Percentiles rank a stretch among this genome's conserved stretches.
Conservation (phyloP, 371 early-diverging fungal genomes). For the Mucor mucedo region DNA sequence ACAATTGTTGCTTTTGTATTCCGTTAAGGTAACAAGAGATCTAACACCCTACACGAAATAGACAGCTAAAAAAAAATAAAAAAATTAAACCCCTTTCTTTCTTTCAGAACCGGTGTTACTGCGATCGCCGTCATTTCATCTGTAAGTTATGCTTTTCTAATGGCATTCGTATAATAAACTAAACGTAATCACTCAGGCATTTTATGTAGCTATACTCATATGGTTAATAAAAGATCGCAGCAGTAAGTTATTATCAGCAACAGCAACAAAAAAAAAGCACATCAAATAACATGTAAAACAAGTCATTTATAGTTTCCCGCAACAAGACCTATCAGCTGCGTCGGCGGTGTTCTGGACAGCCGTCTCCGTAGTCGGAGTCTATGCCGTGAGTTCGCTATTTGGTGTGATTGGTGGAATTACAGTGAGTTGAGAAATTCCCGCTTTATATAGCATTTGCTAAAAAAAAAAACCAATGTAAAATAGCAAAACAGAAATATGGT, state of each 20-base stretch:
- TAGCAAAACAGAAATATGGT: constrained; percentile 32
- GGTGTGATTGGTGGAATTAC: constrained; percentile 29
- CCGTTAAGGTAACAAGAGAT: constrained; percentile 17
- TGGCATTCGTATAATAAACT: background rate
- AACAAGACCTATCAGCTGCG: constrained; percentile 19
- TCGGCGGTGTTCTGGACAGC: constrained; percentile 25
- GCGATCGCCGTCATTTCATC: constrained; percentile 22
- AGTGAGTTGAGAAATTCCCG: constrained; percentile 7
- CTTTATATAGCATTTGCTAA: no score
- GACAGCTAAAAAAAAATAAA: background rate
- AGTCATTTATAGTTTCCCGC: constrained; percentile 11
- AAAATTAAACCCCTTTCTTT: background rate
- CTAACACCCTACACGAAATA: background rate
- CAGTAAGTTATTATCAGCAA: background rate
- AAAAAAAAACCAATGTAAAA: no score
- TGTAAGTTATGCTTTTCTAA: constrained; percentile 2
- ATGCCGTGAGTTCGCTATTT: constrained; percentile 23
- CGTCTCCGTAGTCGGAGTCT: constrained; percentile 26
- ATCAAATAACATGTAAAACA: background rate
- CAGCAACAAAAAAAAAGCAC: background rate
- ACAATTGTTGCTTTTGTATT: constrained; percentile 28
- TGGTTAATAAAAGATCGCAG: constrained; percentile 4
- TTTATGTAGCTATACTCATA: constrained; percentile 15
- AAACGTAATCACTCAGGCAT: constrained; percentile 1
- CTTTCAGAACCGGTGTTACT: constrained; percentile 21